Evolutionary conservation across 2,329 filamentous ascomycete species (phyloP).

Genomic region (Triangularia verruculosa): DNA sequence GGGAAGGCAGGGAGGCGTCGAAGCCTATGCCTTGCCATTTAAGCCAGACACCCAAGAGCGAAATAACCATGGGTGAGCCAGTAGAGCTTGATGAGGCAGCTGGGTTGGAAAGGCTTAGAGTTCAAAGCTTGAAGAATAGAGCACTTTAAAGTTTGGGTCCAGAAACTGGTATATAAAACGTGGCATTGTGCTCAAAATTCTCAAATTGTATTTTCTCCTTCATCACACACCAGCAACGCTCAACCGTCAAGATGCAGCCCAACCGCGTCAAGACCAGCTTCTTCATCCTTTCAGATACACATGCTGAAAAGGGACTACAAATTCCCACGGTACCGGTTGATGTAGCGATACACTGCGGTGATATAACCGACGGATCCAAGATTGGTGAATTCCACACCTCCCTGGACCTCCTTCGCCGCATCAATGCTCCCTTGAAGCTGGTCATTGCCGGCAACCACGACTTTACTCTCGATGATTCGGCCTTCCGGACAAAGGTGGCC

Average conservation of each 20-base stretch:
- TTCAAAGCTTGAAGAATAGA: slow-evolving; percentile 30
- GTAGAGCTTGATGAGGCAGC: slow-evolving; percentile 44
- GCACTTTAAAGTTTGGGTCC: too few species aligned
- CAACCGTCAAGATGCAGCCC: not conserved
- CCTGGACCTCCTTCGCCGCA: slow-evolving; percentile 40
- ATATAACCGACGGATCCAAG: slow-evolving; percentile 45
- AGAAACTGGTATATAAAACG: too few species aligned
- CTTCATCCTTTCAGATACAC: slow-evolving; percentile 47
- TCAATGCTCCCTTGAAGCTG: slow-evolving; percentile 51
- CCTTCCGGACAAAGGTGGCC: slow-evolving; percentile 31
- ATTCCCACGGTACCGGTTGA: slow-evolving; percentile 36
- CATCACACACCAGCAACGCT: too few species aligned
- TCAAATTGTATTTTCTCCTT: not conserved
- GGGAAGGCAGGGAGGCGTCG: slow-evolving; percentile 27
- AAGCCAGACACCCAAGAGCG: slow-evolving; percentile 25
- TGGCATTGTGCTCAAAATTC: too few species aligned
- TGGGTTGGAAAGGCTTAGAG: slow-evolving; percentile 38
- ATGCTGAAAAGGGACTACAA: slow-evolving; percentile 28
- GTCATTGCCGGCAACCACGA: slow-evolving; percentile 57
- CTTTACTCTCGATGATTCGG: slow-evolving; percentile 36
- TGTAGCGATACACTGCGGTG: slow-evolving; percentile 52
- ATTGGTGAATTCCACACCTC: slow-evolving; percentile 41
- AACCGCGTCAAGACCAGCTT: slow-evolving; percentile 38
- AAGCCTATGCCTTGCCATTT: slow-evolving; percentile 21
- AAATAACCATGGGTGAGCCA: slow-evolving; percentile 40